Evolutionary conservation across 2,329 filamentous ascomycete species (phyloP).

Genomic region (Fusarium falciforme): DNA sequence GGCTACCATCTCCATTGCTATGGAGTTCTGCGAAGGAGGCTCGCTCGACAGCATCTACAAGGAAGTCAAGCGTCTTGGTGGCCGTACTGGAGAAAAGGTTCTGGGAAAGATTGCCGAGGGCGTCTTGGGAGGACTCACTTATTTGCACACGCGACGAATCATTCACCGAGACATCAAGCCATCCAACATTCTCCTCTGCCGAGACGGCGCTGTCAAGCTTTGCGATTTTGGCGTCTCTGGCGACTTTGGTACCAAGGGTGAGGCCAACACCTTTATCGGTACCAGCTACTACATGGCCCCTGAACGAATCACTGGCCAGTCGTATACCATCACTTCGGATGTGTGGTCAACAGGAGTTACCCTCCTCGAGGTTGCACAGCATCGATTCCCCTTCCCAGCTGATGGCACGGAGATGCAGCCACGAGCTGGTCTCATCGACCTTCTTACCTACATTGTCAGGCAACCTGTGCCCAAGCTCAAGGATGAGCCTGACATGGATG

Average conservation of each 20-base stretch:
- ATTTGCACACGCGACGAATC: constrained; percentile 94
- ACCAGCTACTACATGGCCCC: constrained; percentile 99
- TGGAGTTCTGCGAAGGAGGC: constrained; percentile 99
- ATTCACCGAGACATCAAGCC: constrained; percentile 99
- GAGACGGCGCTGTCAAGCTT: constrained; percentile 93
- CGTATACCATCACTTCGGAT: constrained; percentile 97
- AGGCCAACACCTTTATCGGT: constrained; percentile 98
- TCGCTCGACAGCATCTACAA: constrained; percentile 97
- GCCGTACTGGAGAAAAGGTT: constrained; percentile 95
- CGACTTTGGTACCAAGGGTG: constrained; percentile 97
- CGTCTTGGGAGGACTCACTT: constrained; percentile 91
- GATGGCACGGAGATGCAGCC: constrained; percentile 97
- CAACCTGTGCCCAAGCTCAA: constrained; percentile 96
- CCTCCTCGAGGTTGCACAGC: constrained; percentile 97
- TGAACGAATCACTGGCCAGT: constrained; percentile 96
- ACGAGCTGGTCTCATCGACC: constrained; percentile 89
- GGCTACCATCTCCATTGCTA: constrained; percentile 96
- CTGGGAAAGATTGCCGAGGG: constrained; percentile 97
- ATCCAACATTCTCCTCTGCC: constrained; percentile 93
- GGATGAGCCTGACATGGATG: constrained; percentile 89
- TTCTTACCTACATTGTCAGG: constrained; percentile 96
- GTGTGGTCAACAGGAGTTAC: constrained; percentile 99
- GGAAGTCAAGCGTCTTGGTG: constrained; percentile 94
- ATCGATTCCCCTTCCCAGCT: constrained; percentile 97
- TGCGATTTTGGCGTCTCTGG: constrained; percentile 99